Conservation (phyloP, 345 rosid genomes). For the Erodium maritimum region DNA sequence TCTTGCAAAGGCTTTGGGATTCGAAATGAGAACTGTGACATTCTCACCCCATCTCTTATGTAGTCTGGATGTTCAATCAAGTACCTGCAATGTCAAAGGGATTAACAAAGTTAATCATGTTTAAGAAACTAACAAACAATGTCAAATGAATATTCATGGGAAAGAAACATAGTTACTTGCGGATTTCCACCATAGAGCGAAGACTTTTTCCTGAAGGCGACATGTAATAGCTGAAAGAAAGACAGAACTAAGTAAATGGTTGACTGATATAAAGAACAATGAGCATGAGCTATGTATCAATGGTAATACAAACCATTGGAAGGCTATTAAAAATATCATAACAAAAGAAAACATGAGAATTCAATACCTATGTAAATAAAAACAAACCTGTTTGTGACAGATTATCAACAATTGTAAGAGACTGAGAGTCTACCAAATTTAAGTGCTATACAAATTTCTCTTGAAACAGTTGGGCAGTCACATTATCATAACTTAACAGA, state of each 20-base stretch:
- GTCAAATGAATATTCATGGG: neutral
- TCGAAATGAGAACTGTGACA: conserved; percentile 64
- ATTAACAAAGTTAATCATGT: neutral
- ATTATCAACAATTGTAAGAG: no score
- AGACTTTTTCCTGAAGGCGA: conserved; percentile 87
- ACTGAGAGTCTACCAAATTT: no score
- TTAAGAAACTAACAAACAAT: neutral
- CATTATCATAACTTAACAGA: no score
- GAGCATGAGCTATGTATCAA: neutral
- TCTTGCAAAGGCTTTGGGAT: conserved; percentile 62
- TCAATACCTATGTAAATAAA: no score
- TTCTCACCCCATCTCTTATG: conserved; percentile 25
- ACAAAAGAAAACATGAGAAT: no score
- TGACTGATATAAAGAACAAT: neutral
- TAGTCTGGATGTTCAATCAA: conserved; percentile 48
- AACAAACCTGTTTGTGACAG: no score
- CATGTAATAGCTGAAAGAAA: conserved; percentile 56
- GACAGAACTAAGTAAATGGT: neutral
- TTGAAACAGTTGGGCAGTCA: no score
- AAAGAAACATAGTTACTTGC: conserved; percentile 43
- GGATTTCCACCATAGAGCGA: conserved; percentile 73
- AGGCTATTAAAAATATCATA: neutral
- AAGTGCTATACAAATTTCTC: no score
- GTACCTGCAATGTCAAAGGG: conserved; percentile 30
- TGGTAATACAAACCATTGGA: neutral